A percentile compares a stretch with the other conserved stretches of the same genome.
Conservation (phyloP, 306 rosid genomes). For the Malus sylvestris region DNA sequence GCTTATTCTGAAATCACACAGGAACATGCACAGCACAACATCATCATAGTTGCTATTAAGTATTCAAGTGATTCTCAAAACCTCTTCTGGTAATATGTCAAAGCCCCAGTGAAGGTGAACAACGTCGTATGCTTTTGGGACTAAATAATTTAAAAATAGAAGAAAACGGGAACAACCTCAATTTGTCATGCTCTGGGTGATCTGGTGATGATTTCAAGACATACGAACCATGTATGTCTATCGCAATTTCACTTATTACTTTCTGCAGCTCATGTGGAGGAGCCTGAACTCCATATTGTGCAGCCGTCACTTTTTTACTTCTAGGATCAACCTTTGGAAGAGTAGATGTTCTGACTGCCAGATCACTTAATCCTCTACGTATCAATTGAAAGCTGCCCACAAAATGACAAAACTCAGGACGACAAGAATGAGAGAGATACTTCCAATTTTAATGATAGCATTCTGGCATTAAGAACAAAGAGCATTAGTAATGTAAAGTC, state of each 20-base stretch:
- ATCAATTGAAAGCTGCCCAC: conserved; percentile 69
- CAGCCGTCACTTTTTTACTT: conserved; percentile 52
- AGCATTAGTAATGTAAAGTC: background rate
- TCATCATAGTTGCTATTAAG: background rate
- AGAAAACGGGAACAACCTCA: conserved; percentile 43
- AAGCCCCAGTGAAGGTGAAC: background rate
- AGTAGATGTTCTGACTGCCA: conserved; percentile 39
- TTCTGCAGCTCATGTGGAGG: conserved; percentile 64
- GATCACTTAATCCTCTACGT: conserved; percentile 54
- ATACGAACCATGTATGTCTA: conserved; percentile 57
- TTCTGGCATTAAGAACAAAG: background rate
- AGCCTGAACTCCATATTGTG: conserved; percentile 46
- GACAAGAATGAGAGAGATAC: background rate
- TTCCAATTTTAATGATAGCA: background rate
- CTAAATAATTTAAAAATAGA: background rate
- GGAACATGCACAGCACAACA: background rate
- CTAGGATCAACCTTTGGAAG: conserved; percentile 62
- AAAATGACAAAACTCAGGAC: conserved; percentile 12
- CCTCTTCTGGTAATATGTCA: background rate
- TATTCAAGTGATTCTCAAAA: background rate
- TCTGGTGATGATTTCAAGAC: conserved; percentile 60
- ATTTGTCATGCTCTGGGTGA: conserved; percentile 51
- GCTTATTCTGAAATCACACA: background rate
- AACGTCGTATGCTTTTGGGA: background rate
- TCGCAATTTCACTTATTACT: conserved; percentile 55